A percentile compares a stretch with the other conserved stretches of the same genome.
These are phyloP conservation scores for Candida sakaeoensis DNA, from an alignment of 805 yeast species.

Conservation along the genomic window DNA sequence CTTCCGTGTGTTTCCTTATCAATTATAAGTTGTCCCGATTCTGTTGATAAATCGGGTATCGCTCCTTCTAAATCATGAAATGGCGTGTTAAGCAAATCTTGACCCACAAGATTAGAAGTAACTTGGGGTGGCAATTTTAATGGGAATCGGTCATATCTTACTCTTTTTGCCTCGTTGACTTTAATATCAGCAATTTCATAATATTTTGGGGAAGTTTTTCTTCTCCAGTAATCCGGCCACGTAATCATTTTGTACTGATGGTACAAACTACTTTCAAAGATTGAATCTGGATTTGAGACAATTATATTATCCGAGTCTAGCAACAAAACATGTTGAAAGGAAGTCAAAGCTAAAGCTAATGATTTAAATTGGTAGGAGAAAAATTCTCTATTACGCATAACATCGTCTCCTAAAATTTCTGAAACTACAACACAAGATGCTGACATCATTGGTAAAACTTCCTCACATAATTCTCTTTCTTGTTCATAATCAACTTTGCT, in stretches of 20 bases:
- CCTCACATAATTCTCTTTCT: constrained; percentile 47
- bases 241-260: constrained; percentile 32
- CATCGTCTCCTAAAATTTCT: constrained; percentile 50
- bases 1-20: constrained; percentile 55
- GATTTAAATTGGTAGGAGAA: constrained; percentile 68
- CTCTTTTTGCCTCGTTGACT: constrained; percentile 27
- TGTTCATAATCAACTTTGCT: constrained; percentile 27
- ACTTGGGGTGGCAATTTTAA: constrained; percentile 13
- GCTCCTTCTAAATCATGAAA: constrained; percentile 66
- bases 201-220: constrained; percentile 33
- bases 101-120: constrained; percentile 11
- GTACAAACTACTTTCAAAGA: constrained; percentile 27
- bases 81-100: constrained; percentile 28
- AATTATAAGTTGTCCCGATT: constrained; percentile 63
- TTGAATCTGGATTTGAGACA: constrained; percentile 25
- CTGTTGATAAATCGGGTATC: constrained; percentile 66
- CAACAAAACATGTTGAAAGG: constrained; percentile 31
- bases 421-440: constrained; percentile 61
- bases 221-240: constrained; percentile 44
- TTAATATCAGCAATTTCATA: constrained; percentile 41
- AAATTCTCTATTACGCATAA: constrained; percentile 39
- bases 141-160: constrained; percentile 25
- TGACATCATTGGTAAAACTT: constrained; percentile 55
- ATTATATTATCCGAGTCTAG: constrained; percentile 35
- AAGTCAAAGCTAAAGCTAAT: constrained; percentile 40